A percentile compares a stretch with the other conserved stretches of the same genome.
Evolutionary conservation across 345 rosid species (phyloP).

Genomic region (Eucalyptus pumila): DNA sequence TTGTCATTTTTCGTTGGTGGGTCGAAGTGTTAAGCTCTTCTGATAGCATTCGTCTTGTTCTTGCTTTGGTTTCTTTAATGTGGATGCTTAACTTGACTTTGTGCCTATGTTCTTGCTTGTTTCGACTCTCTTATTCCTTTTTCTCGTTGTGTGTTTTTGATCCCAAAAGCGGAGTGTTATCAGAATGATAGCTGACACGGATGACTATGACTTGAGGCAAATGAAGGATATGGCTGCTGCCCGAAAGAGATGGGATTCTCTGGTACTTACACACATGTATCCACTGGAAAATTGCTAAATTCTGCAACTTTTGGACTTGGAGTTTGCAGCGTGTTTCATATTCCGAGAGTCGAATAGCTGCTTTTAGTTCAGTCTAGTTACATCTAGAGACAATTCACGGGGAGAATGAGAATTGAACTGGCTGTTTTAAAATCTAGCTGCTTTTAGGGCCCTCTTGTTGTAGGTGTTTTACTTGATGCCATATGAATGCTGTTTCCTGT

Average conservation of each 20-base stretch:
- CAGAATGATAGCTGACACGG: slow-evolving; percentile 50
- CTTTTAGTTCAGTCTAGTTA: not conserved
- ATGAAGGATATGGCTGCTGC: slow-evolving; percentile 91
- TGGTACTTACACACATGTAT: slow-evolving; percentile 25
- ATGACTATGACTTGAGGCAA: slow-evolving; percentile 77
- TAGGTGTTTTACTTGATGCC: not conserved
- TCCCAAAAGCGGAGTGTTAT: slow-evolving; percentile 27
- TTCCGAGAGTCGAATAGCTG: not conserved
- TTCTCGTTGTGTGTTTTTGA: not conserved
- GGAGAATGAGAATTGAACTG: not conserved
- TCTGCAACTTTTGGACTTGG: not conserved
- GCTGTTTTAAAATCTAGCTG: not conserved
- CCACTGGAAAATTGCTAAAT: not conserved
- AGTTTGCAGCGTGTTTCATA: not conserved
- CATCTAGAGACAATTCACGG: not conserved
- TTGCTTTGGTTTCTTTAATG: not conserved
- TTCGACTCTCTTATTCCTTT: not conserved
- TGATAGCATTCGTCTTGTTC: not conserved
- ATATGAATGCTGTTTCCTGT: not conserved
- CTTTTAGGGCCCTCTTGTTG: not conserved
- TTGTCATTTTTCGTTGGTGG: not conserved
- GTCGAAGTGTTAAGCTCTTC: not conserved
- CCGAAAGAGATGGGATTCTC: slow-evolving; percentile 85
- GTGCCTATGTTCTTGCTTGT: not conserved
- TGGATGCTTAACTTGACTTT: not conserved